phyloP scores from a whole-genome alignment of 306 rosid species.

The Malus asiatica region DNA sequence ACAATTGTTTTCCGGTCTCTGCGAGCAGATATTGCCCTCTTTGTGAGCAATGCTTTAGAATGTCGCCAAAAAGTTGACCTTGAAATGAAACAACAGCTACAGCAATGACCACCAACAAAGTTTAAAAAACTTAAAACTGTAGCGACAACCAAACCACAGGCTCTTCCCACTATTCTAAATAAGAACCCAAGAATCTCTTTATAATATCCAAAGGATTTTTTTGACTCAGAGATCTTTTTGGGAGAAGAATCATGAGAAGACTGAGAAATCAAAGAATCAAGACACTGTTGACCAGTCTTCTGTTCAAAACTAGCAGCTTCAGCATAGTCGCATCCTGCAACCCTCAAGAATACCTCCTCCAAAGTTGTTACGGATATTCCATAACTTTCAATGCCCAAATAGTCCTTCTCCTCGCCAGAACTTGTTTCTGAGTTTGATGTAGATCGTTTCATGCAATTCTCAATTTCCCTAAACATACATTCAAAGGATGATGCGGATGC shows the following conservation, averaged over 20 bases:
- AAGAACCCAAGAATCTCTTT: slow-evolving; percentile 47
- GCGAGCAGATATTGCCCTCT: slow-evolving; percentile 86
- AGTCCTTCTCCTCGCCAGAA: slow-evolving; percentile 21
- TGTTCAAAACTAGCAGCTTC: slow-evolving; percentile 52
- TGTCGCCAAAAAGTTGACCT: slow-evolving; percentile 86
- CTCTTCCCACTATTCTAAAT: slow-evolving; percentile 49
- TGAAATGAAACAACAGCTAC: slow-evolving; percentile 63
- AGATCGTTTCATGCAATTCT: slow-evolving; percentile 65
- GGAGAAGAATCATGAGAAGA: slow-evolving; percentile 38
- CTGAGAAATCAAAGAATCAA: slow-evolving; percentile 38
- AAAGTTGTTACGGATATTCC: slow-evolving; percentile 97
- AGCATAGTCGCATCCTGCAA: slow-evolving; percentile 74
- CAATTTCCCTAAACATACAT: slow-evolving; percentile 91
- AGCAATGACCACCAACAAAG: slow-evolving; percentile 51
- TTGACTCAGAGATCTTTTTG: slow-evolving; percentile 27
- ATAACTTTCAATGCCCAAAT: slow-evolving; percentile 81
- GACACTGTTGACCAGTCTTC: slow-evolving; percentile 17
- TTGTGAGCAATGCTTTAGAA: slow-evolving; percentile 71
- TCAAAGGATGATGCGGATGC: slow-evolving; percentile 80
- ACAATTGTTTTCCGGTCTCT: slow-evolving; percentile 82
- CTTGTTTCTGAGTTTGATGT: slow-evolving; percentile 26
- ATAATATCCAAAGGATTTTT: slow-evolving; percentile 45
- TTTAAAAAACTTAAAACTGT: slow-evolving; percentile 44
- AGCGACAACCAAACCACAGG: slow-evolving; percentile 50
- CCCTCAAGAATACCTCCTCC: slow-evolving; percentile 94